These are phyloP conservation scores for Sutorius australiensis DNA, from an alignment of 768 basidiomycete genomes.

Conservation along the genomic window DNA sequence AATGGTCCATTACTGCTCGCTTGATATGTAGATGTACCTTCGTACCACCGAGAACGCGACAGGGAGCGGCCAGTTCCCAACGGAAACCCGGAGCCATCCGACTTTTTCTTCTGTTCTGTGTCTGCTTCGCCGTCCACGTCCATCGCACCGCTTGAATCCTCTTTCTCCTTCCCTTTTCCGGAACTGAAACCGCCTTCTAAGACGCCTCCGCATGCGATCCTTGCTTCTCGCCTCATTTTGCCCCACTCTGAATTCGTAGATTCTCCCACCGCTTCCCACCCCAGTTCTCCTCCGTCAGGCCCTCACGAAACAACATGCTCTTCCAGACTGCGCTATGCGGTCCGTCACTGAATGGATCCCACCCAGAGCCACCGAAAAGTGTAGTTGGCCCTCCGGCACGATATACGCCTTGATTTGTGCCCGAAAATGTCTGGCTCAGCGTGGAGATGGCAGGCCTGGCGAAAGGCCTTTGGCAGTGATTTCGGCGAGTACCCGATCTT, in stretches of 20 bases:
- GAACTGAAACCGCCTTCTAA: conserved; percentile 32
- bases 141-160: conserved; percentile 29
- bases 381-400: conserved; percentile 92
- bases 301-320: conserved; percentile 70
- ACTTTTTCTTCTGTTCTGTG: conserved; percentile 23
- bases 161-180: conserved; percentile 32
- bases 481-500: conserved; percentile 74
- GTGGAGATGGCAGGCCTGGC: conserved; percentile 49
- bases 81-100: conserved; percentile 39
- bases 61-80: conserved; percentile 57
- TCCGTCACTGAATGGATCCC: conserved; percentile 86
- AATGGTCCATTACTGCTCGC: too few species aligned
- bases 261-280: conserved; percentile 71
- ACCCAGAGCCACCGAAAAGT: conserved; percentile 78
- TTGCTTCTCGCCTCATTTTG: conserved; percentile 51
- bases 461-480: conserved; percentile 79
- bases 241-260: conserved; percentile 58
- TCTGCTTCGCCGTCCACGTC: conserved; percentile 29
- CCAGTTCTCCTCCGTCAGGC: conserved; percentile 88
- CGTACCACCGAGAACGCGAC: conserved; percentile 58
- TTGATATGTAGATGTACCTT: too few species aligned
- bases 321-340: conserved; percentile 83
- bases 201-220: conserved; percentile 50
- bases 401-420: conserved; percentile 66
- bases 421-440: conserved; percentile 35